Percentiles rank a stretch among this genome's conserved stretches.
Conservation (phyloP, 2,329 filamentous ascomycete species). For the Diaporthe citrichinensis region DNA sequence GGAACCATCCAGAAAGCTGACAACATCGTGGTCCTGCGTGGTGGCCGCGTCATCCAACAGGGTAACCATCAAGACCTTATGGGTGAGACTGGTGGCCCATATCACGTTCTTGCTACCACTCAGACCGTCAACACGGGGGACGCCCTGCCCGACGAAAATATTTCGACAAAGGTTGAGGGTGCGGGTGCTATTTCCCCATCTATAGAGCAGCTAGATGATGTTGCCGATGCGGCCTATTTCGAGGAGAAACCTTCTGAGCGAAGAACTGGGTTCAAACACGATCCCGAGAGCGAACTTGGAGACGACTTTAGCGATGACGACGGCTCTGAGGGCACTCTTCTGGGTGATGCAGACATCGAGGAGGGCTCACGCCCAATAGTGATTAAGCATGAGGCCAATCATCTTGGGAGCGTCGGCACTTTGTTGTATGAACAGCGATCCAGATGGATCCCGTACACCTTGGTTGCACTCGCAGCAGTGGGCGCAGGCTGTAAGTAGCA, state of each 20-base stretch:
- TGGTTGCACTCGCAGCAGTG: neutral
- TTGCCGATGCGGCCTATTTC: conserved; percentile 50
- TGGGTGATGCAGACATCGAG: conserved; percentile 10
- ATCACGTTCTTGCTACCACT: neutral
- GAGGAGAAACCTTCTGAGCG: conserved; percentile 80
- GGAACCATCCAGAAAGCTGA: conserved; percentile 22
- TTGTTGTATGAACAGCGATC: conserved; percentile 24
- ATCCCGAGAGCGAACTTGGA: neutral
- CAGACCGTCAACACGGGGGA: neutral
- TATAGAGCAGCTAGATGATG: neutral
- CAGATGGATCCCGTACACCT: neutral
- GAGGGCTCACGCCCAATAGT: conserved; percentile 1
- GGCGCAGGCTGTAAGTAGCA: conserved; percentile 47
- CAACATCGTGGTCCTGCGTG: conserved; percentile 11
- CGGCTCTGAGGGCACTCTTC: conserved; percentile 15
- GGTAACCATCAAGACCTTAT: conserved; percentile 6
- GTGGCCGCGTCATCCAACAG: conserved; percentile 4
- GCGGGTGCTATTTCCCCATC: neutral
- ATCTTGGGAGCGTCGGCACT: conserved; percentile 13
- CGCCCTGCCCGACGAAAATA: conserved; percentile 59
- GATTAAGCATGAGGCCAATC: neutral
- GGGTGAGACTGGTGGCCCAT: neutral
- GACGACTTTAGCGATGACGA: conserved; percentile 4
- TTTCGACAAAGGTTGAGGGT: neutral
- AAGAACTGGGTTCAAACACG: conserved; percentile 77